A percentile compares a stretch with the other conserved stretches of the same genome.
phyloP scores from a whole-genome alignment of 768 basidiomycete genomes.

The Sarcodon sp. region DNA sequence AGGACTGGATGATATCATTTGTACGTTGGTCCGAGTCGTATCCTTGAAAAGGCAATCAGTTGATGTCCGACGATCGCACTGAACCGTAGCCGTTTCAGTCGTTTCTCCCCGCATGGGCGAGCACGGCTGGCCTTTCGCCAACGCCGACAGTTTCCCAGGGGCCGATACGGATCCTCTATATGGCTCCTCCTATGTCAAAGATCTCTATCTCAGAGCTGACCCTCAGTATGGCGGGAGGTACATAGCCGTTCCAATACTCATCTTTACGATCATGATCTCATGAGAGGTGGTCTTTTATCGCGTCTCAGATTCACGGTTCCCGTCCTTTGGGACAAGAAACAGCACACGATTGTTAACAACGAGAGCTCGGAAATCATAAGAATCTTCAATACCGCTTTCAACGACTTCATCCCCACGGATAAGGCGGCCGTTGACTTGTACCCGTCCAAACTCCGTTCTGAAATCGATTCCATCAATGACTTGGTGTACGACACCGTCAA shows the following conservation, averaged over 20 bases:
- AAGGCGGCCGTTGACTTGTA: constrained; percentile 64
- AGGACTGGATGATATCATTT: constrained; percentile 74
- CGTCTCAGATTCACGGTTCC: constrained; percentile 66
- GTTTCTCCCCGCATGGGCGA: constrained; percentile 82
- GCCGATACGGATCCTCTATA: constrained; percentile 70
- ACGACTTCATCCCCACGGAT: constrained; percentile 53
- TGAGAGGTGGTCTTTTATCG: not conserved
- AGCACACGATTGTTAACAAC: constrained; percentile 84
- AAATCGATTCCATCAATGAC: constrained; percentile 77
- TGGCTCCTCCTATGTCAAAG: constrained; percentile 58
- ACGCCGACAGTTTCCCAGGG: constrained; percentile 50
- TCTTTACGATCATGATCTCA: not conserved
- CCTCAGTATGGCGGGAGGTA: constrained; percentile 62
- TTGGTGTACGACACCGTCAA: constrained; percentile 84
- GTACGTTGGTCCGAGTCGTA: constrained; percentile 28
- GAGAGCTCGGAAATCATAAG: constrained; percentile 94
- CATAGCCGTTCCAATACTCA: constrained; percentile 5
- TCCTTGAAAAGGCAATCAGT: not conserved
- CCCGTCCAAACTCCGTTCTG: constrained; percentile 51
- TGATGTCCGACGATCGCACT: not conserved
- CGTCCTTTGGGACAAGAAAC: constrained; percentile 87
- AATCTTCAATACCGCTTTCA: constrained; percentile 81
- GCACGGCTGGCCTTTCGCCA: constrained; percentile 82
- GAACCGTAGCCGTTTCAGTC: constrained; percentile 48
- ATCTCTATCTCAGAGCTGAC: constrained; percentile 72